phyloP scores from a whole-genome alignment of 257 asterid species.

The Fraxinus excelsior region DNA sequence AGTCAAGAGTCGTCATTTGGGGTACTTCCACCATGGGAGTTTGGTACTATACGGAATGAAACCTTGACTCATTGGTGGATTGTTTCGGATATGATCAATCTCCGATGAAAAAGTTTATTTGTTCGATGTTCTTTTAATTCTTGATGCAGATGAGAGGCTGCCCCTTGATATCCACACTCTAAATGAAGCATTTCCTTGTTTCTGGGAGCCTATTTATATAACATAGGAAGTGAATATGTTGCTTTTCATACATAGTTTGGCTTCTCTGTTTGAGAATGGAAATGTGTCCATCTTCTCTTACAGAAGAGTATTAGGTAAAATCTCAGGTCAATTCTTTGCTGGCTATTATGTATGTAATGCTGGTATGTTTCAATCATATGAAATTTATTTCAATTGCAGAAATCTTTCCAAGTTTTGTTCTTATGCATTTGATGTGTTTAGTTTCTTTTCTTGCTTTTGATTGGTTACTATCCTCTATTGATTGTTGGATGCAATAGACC shows the following conservation, averaged over 20 bases:
- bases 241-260: constrained; percentile 37
- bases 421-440: neutral
- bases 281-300: constrained; percentile 34
- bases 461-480: too few species aligned
- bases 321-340: constrained; percentile 19
- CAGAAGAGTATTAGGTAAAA: constrained; percentile 48
- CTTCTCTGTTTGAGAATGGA: constrained; percentile 55
- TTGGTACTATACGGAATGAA: neutral
- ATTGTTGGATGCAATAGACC: neutral
- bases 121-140: constrained; percentile 50
- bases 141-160: constrained; percentile 36
- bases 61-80: neutral
- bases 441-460: too few species aligned
- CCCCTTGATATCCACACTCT: constrained; percentile 16
- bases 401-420: neutral
- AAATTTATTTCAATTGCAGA: neutral
- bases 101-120: constrained; percentile 18
- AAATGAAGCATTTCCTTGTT: constrained; percentile 2
- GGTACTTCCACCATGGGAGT: neutral
- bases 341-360: constrained; percentile 20
- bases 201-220: constrained; percentile 11
- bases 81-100: neutral
- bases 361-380: neutral
- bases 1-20: neutral
- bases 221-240: constrained; percentile 27